These are phyloP conservation scores for Amanita thiersii DNA, from an alignment of 768 basidiomycete species.

Conservation along the genomic window DNA sequence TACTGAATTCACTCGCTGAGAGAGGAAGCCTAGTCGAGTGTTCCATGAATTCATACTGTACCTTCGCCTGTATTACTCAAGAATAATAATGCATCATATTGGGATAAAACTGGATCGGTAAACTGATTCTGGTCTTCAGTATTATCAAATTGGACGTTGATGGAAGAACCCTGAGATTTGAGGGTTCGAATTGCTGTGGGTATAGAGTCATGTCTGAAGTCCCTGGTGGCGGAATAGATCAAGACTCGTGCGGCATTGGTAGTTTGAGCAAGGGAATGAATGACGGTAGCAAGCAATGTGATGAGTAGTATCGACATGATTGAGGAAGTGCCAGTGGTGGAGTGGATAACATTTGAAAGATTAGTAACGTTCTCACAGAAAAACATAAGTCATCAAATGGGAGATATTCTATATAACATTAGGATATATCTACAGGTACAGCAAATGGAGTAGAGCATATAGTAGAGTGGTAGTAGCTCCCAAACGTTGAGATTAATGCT, in stretches of 20 bases:
- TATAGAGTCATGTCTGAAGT: conserved; percentile 70
- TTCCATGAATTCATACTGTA: conserved; percentile 16
- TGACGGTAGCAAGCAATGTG: conserved; percentile 7
- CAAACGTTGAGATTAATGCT: too few relatives aligned
- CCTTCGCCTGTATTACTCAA: conserved; percentile 64
- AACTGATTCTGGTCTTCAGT: conserved; percentile 57
- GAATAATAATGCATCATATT: conserved; percentile 64
- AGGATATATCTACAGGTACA: conserved; percentile 6
- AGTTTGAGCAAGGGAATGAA: conserved; percentile 4
- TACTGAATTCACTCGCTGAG: conserved; percentile 26
- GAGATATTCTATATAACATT: too few relatives aligned
- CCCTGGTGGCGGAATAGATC: conserved; percentile 53
- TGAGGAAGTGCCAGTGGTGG: too few relatives aligned
- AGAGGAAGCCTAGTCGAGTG: neutral
- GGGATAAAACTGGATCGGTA: conserved; percentile 41
- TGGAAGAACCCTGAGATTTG: conserved; percentile 31
- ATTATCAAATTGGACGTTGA: conserved; percentile 49
- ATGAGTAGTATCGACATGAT: neutral
- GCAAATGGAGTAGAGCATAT: neutral
- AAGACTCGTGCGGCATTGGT: conserved; percentile 33
- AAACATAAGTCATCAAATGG: too few relatives aligned
- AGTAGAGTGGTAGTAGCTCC: too few relatives aligned
- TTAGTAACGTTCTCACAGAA: too few relatives aligned
- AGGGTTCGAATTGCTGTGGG: conserved; percentile 59
- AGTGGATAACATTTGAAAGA: too few relatives aligned